A percentile compares a stretch with the other conserved stretches of the same genome.
Conservation (phyloP, 805 yeast species). For the Candida pseudoglaebosa region DNA sequence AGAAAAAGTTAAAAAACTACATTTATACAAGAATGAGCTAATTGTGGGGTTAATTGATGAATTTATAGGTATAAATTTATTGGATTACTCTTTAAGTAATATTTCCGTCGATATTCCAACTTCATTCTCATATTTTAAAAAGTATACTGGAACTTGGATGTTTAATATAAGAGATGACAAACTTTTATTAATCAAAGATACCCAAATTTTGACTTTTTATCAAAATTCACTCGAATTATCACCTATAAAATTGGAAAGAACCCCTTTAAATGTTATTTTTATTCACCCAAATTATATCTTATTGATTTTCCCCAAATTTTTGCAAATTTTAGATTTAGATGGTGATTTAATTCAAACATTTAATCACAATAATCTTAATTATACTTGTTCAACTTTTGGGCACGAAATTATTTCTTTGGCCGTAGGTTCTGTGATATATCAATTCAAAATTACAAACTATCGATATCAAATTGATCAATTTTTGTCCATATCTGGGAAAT, state of each 20-base stretch:
- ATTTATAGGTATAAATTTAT: slow-evolving; percentile 13
- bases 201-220: slow-evolving; percentile 20
- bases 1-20: slow-evolving; percentile 15
- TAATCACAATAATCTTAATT: slow-evolving; percentile 27
- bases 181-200: slow-evolving; percentile 29
- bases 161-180: slow-evolving; percentile 10
- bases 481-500: slow-evolving; percentile 21
- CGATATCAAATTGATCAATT: slow-evolving; percentile 37
- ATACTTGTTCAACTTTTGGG: slow-evolving; percentile 15
- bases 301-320: slow-evolving; percentile 24
- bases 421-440: slow-evolving; percentile 27
- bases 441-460: slow-evolving; percentile 23
- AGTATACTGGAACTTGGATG: slow-evolving; percentile 3
- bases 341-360: slow-evolving; percentile 35
- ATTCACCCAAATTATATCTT: slow-evolving; percentile 33
- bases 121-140: slow-evolving; percentile 4
- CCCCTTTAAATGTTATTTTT: slow-evolving; percentile 23
- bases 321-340: slow-evolving; percentile 32
- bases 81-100: slow-evolving; percentile 2
- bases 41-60: slow-evolving; percentile 23
- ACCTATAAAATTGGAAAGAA: slow-evolving; percentile 18
- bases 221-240: slow-evolving; percentile 13
- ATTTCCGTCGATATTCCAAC: slow-evolving; percentile 3
- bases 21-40: slow-evolving; percentile 7
- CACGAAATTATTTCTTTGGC: slow-evolving; percentile 16